Conservation (phyloP, 495 filamentous ascomycete genomes). For the Lophium mytilinum region DNA sequence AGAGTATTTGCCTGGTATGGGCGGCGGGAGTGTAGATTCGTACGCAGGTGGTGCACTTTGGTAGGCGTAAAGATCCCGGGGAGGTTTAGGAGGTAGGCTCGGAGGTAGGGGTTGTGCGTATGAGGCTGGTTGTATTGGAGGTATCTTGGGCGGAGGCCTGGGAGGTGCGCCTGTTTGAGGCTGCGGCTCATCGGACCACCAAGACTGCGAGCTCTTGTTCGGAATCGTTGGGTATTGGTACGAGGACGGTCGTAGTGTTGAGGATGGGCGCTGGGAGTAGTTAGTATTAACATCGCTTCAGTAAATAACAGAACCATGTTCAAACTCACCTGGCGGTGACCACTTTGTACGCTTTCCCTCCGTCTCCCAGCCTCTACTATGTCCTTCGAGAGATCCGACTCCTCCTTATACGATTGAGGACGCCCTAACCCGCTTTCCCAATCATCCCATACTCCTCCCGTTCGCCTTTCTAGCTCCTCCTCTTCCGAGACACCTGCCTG, state of each 20-base stretch:
- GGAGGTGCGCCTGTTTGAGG: conserved; percentile 3
- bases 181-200: conserved; percentile 7
- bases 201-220: conserved; percentile 12
- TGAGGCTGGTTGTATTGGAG: conserved; percentile 1
- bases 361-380: conserved; percentile 15
- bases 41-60: neutral
- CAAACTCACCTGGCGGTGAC: neutral
- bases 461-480: conserved; percentile 27
- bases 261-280: conserved; percentile 9
- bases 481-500: conserved; percentile 47
- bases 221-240: conserved; percentile 25
- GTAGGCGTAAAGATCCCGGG: conserved; percentile 16
- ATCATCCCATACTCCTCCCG: conserved; percentile 49
- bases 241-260: conserved; percentile 3
- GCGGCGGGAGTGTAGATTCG: conserved; percentile 39
- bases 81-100: conserved; percentile 27
- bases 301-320: conserved; percentile 2
- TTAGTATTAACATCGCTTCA: neutral
- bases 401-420: conserved; percentile 18
- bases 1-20: conserved; percentile 33
- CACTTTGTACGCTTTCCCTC: conserved; percentile 9
- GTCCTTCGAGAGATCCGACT: conserved; percentile 29
- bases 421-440: conserved; percentile 39
- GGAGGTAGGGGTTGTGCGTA: conserved; percentile 15
- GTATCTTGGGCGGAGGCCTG: conserved; percentile 13